These are phyloP conservation scores for Aspergillus piperis DNA, from an alignment of 2,329 filamentous ascomycete genomes.

Conservation along the genomic window DNA sequence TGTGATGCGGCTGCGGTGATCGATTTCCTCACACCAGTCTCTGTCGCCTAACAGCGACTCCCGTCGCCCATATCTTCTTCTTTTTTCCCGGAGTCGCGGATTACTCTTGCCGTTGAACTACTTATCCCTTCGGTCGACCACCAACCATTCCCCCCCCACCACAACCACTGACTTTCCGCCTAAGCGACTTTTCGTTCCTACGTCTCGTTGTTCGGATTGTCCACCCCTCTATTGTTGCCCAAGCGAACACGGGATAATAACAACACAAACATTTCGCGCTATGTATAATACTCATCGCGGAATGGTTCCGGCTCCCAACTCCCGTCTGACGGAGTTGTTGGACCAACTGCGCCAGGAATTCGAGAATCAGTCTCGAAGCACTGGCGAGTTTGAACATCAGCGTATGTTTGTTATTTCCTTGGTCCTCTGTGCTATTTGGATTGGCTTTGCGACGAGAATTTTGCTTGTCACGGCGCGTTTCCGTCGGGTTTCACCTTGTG, in stretches of 20 bases:
- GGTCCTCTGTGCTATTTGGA: neutral
- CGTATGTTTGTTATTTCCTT: slow-evolving; percentile 62
- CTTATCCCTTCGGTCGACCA: too few species aligned
- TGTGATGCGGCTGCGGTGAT: slow-evolving; percentile 28
- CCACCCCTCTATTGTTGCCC: neutral
- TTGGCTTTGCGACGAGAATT: neutral
- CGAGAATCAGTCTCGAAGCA: slow-evolving; percentile 77
- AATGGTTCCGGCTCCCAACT: slow-evolving; percentile 70
- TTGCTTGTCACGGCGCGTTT: neutral
- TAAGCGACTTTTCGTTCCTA: neutral
- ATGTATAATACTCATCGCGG: slow-evolving; percentile 90
- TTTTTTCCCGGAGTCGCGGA: neutral
- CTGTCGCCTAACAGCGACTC: slow-evolving; percentile 12
- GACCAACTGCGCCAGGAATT: slow-evolving; percentile 91
- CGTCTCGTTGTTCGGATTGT: neutral
- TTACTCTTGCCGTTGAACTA: neutral
- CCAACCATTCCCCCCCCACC: neutral
- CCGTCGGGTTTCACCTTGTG: neutral
- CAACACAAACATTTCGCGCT: slow-evolving; percentile 24
- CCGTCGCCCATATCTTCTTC: neutral
- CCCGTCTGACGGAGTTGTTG: slow-evolving; percentile 84
- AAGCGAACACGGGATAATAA: neutral
- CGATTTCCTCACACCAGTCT: slow-evolving; percentile 15
- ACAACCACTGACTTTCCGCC: neutral
- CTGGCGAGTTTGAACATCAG: slow-evolving; percentile 87